Base-by-base conservation (phyloP, 768 basidiomycete species). In the Tylopilus rubrobrunneus region DNA sequence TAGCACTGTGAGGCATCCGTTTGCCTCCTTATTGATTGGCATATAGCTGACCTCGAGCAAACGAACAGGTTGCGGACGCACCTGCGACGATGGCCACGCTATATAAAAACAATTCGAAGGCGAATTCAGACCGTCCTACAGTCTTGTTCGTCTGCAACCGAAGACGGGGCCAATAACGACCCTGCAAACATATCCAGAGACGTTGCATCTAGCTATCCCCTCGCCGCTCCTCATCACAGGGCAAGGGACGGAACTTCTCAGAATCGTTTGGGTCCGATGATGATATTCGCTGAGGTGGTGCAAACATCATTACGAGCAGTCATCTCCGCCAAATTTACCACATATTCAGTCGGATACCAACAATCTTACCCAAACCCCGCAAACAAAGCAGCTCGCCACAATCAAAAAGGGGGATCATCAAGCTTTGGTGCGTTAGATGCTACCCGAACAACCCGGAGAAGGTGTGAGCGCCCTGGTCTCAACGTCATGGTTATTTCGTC, bases 71-170 rank as follows among this genome's bases (percentile, higher is more conserved):
- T 6, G 89, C 83, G 15, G 95, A 98, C 67, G 19, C 19, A 19
- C 19, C 19, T 19, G 19, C 19, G 19, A 93, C 94, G 0, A 97
- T 99, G 92, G 95, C 92, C 5, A 5, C 25, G 19, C 19, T 19
- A 19, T 19, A 19, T 19, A 19, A 19, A 19, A 84, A 83, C 78
- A 82, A 44, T 98, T 91, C 91, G 95, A 98, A 60, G 76, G 76
- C 52, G 75, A 77, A 21, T 56, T 53, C 29, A 60, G 48, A 44
- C 41, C 49, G 21, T 21, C 43, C 33, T 56, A 42, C 29, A 28
- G 43, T 45, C 48, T 31, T 39, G 52, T 27, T 17, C 43, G 40
- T 23, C 34, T 15, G 42, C 47, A 19, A 44, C 37, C 40, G 39
- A 49, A 51, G 43, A 37, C 28, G 51, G 36, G 10, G 25, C 11